These are phyloP conservation scores for Talaromyces sp. DNA, from an alignment of 2,329 filamentous ascomycete species.

Conservation along the genomic window DNA sequence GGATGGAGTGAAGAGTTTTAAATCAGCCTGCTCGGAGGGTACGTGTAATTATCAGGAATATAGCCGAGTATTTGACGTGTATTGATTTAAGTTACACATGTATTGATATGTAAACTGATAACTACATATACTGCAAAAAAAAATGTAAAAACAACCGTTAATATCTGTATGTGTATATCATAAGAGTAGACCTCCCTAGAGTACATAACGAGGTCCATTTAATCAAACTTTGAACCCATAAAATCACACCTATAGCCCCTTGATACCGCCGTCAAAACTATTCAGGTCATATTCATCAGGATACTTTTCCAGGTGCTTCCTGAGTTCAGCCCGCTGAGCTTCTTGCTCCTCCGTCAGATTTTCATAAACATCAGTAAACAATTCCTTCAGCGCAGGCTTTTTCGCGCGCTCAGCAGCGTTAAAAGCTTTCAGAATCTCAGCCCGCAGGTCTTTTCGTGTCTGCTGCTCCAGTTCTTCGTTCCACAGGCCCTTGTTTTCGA, in stretches of 20 bases:
- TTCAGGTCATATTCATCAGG: constrained; percentile 85
- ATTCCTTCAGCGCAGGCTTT: constrained; percentile 48
- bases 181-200: neutral
- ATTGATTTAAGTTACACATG: neutral
- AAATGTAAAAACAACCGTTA: neutral
- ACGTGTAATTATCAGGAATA: neutral
- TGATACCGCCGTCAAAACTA: constrained; percentile 68
- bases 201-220: neutral
- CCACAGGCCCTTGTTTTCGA: constrained; percentile 80
- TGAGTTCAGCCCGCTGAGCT: constrained; percentile 71
- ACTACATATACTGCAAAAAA: neutral
- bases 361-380: constrained; percentile 86
- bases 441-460: constrained; percentile 59
- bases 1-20: neutral
- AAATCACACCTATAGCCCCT: constrained; percentile 46
- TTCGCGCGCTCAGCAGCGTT: constrained; percentile 59
- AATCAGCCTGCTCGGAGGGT: neutral
- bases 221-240: neutral
- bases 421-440: constrained; percentile 79
- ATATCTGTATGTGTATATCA: neutral
- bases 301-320: constrained; percentile 73
- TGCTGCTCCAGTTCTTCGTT: constrained; percentile 76
- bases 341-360: constrained; percentile 73
- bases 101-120: neutral
- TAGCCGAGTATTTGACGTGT: neutral